These are phyloP conservation scores for Lactarius hengduanensis DNA, from an alignment of 768 basidiomycete species.

Conservation along the genomic window DNA sequence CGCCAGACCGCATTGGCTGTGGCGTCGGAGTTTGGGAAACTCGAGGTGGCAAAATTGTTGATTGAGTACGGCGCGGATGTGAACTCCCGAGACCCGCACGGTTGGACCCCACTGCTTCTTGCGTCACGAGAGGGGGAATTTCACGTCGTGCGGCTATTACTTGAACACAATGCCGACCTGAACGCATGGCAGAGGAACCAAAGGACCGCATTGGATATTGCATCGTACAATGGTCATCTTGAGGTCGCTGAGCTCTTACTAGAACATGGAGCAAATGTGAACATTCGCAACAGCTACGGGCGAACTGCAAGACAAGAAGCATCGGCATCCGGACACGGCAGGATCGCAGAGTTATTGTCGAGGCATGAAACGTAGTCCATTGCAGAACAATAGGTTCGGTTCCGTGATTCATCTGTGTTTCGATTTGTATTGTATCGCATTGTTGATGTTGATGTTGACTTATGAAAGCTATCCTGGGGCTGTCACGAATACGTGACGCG, in stretches of 20 bases:
- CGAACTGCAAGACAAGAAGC: slow-evolving; percentile 1
- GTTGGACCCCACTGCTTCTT: neutral
- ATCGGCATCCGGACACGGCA: neutral
- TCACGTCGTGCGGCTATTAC: neutral
- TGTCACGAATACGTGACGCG: too few relatives aligned
- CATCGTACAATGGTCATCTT: neutral
- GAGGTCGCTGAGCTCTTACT: neutral
- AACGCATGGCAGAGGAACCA: neutral
- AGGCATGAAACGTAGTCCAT: too few relatives aligned
- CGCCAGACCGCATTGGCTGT: neutral
- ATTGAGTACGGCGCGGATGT: neutral
- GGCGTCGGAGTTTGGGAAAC: neutral
- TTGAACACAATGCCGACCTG: neutral
- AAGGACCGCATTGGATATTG: slow-evolving; percentile 5
- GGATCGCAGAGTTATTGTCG: neutral
- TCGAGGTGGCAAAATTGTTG: neutral
- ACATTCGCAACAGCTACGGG: neutral
- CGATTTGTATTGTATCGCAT: too few relatives aligned
- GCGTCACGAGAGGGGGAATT: neutral
- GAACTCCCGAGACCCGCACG: neutral
- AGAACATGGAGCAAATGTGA: neutral
- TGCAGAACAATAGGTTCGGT: too few relatives aligned
- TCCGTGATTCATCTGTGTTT: too few relatives aligned
- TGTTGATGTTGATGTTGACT: too few relatives aligned
- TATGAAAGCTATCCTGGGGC: too few relatives aligned